phyloP scores from a whole-genome alignment of 306 rosid species.

The Hylodesmum podocarpum region DNA sequence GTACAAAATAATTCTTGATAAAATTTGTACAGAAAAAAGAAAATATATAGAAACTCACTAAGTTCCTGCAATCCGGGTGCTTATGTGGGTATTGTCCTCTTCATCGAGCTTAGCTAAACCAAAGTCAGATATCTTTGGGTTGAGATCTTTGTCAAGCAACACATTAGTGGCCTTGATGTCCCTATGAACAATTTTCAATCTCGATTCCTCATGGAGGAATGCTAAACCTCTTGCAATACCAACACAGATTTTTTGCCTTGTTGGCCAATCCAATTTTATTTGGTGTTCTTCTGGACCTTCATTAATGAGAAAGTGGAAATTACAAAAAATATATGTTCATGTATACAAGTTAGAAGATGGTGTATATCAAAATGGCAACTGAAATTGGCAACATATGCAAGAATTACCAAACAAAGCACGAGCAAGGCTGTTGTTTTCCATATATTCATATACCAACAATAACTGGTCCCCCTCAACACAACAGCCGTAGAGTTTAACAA shows the following conservation, averaged over 20 bases:
- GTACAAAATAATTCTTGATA: not conserved
- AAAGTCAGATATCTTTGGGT: conserved; percentile 62
- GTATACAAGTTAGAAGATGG: not conserved
- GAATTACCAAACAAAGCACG: conserved; percentile 50
- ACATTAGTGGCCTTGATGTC: conserved; percentile 74
- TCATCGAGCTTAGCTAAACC: conserved; percentile 68
- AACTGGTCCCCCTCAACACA: conserved; percentile 52
- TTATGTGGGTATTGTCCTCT: conserved; percentile 60
- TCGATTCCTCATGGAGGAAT: conserved; percentile 67
- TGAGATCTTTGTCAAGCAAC: conserved; percentile 58
- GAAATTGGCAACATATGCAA: not conserved
- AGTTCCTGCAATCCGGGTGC: conserved; percentile 57
- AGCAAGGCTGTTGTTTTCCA: conserved; percentile 65
- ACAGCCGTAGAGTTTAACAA: conserved; percentile 35
- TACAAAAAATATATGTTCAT: not conserved
- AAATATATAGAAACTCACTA: conserved; percentile 36
- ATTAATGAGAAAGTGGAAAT: not conserved
- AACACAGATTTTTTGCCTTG: conserved; percentile 53
- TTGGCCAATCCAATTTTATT: conserved; percentile 49
- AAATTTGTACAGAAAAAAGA: not conserved
- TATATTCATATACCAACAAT: conserved; percentile 49
- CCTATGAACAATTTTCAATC: conserved; percentile 67
- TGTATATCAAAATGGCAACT: not conserved
- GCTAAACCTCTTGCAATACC: conserved; percentile 65
- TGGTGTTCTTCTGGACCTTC: conserved; percentile 24